phyloP scores from a whole-genome alignment of 2,329 filamentous ascomycete species.

The Claviceps lovelessii region DNA sequence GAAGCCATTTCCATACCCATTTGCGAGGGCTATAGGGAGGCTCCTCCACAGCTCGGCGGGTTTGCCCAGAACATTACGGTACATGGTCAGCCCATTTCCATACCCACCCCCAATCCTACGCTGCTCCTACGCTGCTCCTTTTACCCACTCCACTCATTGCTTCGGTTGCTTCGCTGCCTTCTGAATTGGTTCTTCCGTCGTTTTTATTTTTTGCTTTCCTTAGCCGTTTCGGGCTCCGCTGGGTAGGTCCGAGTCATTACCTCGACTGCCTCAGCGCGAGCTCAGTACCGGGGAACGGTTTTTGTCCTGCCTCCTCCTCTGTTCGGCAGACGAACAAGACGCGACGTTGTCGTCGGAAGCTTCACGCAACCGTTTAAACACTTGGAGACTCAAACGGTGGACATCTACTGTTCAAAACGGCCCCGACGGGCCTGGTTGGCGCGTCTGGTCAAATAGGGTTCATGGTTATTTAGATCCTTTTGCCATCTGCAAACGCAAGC shows the following conservation, averaged over 20 bases:
- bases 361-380: no score
- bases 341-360: no score
- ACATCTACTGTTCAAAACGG: no score
- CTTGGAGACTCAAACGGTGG: no score
- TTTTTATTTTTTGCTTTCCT: slow-evolving; percentile 11
- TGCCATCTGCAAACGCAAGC: slow-evolving; percentile 13
- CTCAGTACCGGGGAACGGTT: neutral
- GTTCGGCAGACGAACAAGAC: no score
- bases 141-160: slow-evolving; percentile 16
- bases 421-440: no score
- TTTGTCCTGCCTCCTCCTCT: no score
- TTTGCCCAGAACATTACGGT: slow-evolving; percentile 4
- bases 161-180: slow-evolving; percentile 1
- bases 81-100: slow-evolving; percentile 18
- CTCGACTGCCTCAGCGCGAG: neutral
- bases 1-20: neutral
- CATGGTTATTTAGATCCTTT: slow-evolving; percentile 1
- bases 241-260: neutral
- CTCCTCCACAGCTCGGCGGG: neutral
- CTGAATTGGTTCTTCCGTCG: slow-evolving; percentile 16
- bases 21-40: neutral
- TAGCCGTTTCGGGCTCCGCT: slow-evolving; percentile 9
- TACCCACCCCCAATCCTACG: slow-evolving; percentile 21
- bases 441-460: neutral
- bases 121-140: slow-evolving; percentile 14